Base-by-base conservation (phyloP, 495 filamentous ascomycete species). In the Hyaloscypha variabilis region DNA sequence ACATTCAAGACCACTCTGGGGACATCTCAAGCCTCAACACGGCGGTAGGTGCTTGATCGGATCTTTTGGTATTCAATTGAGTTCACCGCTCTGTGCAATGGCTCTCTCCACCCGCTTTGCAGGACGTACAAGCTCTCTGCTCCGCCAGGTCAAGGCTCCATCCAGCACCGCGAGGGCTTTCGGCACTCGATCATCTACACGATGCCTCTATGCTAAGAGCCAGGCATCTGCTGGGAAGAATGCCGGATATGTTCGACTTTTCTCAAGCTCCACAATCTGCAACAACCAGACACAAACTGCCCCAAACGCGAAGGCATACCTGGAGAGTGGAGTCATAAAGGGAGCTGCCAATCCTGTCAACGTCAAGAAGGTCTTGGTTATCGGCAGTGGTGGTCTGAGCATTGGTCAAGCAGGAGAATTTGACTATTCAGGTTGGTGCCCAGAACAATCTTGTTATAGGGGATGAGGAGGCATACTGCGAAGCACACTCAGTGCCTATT, bases 351-450 rank as follows among this genome's bases (percentile, higher is more conserved):
- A 85, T 26, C 89, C 87, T 53, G 89, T 98, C 51, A 88, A 97
- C 79, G 95, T 99, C 62, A 96, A 94, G 82, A 99, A 98, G 82
- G 95, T 98, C n/a, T 82, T 99, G 58, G 91, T 99, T 60, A 91
- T 99, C 74, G 95, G 95, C 46, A 92, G 89, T 78, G 95, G 95
- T 78, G 95, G 95, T 78, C 85, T 99, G 66, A 94, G 93, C 75
- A 99, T 99, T 82, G 95, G 95, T 65, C 95, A 99, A 78, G 95
- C 95, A 63, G 95, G 95, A 78, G 95, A 99, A 78, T 99, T 99
- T 73, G 95, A 99, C 77, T 99, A 99, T 78, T 98, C 96, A 68
- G 95, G 94, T 85, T 87, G 79, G 79, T 79, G 39, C 65, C 59
- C 58, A 62, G 64, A 55, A 36, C 63, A 42, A 64, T n/a, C 57